Conservation (phyloP, 495 filamentous ascomycete species). For the Bryoglossum gracile region DNA sequence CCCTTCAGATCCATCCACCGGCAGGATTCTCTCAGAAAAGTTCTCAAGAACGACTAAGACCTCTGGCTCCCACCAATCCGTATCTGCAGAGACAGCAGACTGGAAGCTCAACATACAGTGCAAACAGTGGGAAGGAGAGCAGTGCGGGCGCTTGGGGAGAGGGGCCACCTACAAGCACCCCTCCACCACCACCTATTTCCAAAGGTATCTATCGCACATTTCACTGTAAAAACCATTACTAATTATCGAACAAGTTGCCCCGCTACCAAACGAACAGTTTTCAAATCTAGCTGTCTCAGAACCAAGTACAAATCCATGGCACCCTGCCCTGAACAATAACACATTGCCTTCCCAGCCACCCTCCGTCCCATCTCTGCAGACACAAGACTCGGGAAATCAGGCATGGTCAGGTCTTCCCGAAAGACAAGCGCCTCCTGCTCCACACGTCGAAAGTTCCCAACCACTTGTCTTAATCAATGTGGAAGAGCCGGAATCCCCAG, state of each 20-base stretch:
- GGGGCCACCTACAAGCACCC: slow-evolving; percentile 12
- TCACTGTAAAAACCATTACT: too few relatives aligned
- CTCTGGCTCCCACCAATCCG: slow-evolving; percentile 39
- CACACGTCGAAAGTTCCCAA: slow-evolving; percentile 2
- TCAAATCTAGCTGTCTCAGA: slow-evolving; percentile 34
- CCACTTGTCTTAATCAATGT: slow-evolving; percentile 32
- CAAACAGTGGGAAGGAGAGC: slow-evolving; percentile 13
- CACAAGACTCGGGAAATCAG: slow-evolving; percentile 12
- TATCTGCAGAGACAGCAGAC: slow-evolving; percentile 40
- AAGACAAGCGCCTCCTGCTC: slow-evolving; percentile 13
- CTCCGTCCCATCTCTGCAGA: slow-evolving; percentile 4
- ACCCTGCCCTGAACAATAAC: slow-evolving; percentile 32
- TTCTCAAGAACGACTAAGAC: slow-evolving; percentile 17
- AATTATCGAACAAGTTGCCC: too few relatives aligned
- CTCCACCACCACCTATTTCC: slow-evolving; percentile 21
- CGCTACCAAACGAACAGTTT: slow-evolving; percentile 27
- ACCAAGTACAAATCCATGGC: slow-evolving; percentile 44
- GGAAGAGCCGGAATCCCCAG: slow-evolving; percentile 27
- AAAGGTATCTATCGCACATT: slow-evolving; percentile 9
- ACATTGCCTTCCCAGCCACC: slow-evolving; percentile 9
- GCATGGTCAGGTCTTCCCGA: slow-evolving; percentile 18
- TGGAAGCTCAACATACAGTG: background rate
- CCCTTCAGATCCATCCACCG: slow-evolving; percentile 26
- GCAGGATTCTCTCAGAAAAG: slow-evolving; percentile 17
- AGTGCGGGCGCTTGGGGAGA: slow-evolving; percentile 24